Evolutionary conservation across 2,329 filamentous ascomycete genomes (phyloP).

Genomic region (Chaetomium olivaceum): DNA sequence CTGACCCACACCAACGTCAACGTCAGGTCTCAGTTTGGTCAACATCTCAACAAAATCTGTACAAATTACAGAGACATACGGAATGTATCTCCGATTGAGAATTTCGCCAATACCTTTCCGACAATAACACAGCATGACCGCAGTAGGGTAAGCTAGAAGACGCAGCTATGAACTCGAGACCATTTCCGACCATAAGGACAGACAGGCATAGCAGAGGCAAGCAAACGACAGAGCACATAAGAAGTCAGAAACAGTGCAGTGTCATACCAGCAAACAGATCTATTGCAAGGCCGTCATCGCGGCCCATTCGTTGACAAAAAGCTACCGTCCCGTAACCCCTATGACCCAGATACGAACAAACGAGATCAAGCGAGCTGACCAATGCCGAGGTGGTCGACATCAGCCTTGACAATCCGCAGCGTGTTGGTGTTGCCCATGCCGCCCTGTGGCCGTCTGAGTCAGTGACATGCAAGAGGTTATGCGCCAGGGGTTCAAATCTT

Average conservation of each 20-base stretch:
- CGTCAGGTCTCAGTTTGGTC: too few species aligned
- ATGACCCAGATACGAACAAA: background rate
- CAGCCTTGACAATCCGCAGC: slow-evolving; percentile 62
- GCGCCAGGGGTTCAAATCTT: slow-evolving; percentile 9
- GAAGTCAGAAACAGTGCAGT: background rate
- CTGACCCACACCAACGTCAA: background rate
- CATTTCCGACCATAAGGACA: too few species aligned
- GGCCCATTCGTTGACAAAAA: background rate
- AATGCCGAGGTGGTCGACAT: slow-evolving; percentile 59
- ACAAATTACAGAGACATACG: too few species aligned
- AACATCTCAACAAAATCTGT: too few species aligned
- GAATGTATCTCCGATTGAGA: too few species aligned
- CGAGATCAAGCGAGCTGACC: slow-evolving; percentile 41
- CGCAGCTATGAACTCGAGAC: too few species aligned
- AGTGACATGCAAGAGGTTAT: background rate
- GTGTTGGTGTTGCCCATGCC: slow-evolving; percentile 93
- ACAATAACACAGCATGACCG: too few species aligned
- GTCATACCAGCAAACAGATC: slow-evolving; percentile 17
- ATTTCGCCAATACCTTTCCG: too few species aligned
- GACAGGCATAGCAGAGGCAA: background rate
- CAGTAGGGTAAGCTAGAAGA: too few species aligned
- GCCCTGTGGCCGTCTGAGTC: slow-evolving; percentile 46
- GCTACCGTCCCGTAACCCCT: background rate
- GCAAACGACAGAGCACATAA: background rate
- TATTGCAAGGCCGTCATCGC: slow-evolving; percentile 7